Percentiles rank a stretch among this genome's conserved stretches.
phyloP scores from a whole-genome alignment of 176 grass and related monocot species.

The Dactylis glomerata region DNA sequence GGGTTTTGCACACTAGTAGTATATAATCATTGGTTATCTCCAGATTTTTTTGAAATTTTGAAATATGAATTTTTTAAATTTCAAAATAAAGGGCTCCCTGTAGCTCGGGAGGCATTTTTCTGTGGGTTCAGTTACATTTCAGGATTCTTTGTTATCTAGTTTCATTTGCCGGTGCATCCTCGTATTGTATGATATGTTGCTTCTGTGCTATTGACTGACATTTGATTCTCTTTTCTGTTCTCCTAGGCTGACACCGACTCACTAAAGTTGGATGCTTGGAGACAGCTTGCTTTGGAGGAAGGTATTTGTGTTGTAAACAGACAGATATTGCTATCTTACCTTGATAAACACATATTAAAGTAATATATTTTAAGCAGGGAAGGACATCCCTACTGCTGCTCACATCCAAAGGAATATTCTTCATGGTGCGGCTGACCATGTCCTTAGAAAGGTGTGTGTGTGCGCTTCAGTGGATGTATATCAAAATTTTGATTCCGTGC shows the following conservation, averaged over 20 bases:
- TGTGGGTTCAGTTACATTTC: not conserved
- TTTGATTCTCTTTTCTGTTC: not conserved
- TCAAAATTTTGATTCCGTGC: not conserved
- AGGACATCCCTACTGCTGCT: conserved; percentile 54
- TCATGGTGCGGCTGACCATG: conserved; percentile 77
- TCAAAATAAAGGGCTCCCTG: no score
- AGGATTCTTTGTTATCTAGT: not conserved
- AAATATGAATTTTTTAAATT: no score
- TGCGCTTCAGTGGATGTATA: not conserved
- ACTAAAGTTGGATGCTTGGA: conserved; percentile 91
- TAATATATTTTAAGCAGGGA: conserved; percentile 47
- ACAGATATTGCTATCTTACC: not conserved
- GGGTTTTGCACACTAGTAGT: no score
- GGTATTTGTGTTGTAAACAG: conserved; percentile 36
- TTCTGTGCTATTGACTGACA: not conserved
- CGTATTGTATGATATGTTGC: not conserved
- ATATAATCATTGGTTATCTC: no score
- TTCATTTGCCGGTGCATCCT: not conserved
- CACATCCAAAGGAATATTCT: conserved; percentile 67
- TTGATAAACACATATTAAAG: conserved; percentile 18
- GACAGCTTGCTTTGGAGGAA: conserved; percentile 94
- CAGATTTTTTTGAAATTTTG: no score
- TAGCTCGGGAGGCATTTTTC: no score
- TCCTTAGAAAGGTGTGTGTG: conserved; percentile 73
- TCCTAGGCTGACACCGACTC: conserved; percentile 68